phyloP scores from a whole-genome alignment of 257 asterid genomes.

The Solanum medicagineum region DNA sequence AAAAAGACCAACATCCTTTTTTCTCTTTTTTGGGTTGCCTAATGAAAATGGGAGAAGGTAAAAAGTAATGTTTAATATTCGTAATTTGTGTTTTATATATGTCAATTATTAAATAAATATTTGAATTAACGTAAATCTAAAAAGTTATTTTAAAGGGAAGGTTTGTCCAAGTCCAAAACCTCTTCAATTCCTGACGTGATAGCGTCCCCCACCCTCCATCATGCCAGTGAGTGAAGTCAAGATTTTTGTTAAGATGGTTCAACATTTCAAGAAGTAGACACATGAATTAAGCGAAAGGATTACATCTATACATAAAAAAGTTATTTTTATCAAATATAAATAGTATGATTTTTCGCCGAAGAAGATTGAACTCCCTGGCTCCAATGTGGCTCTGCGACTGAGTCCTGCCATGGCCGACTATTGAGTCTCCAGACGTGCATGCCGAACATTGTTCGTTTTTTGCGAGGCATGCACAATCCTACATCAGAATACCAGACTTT shows the following conservation, averaged over 20 bases:
- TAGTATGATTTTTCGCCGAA: too few species aligned
- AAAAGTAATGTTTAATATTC: neutral
- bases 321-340: too few species aligned
- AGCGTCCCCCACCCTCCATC: too few species aligned
- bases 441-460: neutral
- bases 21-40: neutral
- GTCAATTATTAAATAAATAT: accelerated
- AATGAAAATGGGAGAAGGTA: neutral
- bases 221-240: too few species aligned
- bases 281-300: too few species aligned
- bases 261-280: too few species aligned
- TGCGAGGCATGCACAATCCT: neutral
- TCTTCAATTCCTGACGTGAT: neutral
- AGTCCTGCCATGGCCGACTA: too few species aligned
- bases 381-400: too few species aligned
- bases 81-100: neutral
- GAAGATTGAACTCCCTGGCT: too few species aligned
- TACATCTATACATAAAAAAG: too few species aligned
- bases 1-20: neutral
- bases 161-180: too few species aligned
- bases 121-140: neutral
- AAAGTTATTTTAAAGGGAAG: neutral
- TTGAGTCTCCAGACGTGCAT: neutral
- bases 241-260: too few species aligned
- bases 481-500: neutral